Percentiles rank a stretch among this genome's conserved stretches.
phyloP scores from a whole-genome alignment of 2,329 filamentous ascomycete species.

The Thermoascus crustaceus region DNA sequence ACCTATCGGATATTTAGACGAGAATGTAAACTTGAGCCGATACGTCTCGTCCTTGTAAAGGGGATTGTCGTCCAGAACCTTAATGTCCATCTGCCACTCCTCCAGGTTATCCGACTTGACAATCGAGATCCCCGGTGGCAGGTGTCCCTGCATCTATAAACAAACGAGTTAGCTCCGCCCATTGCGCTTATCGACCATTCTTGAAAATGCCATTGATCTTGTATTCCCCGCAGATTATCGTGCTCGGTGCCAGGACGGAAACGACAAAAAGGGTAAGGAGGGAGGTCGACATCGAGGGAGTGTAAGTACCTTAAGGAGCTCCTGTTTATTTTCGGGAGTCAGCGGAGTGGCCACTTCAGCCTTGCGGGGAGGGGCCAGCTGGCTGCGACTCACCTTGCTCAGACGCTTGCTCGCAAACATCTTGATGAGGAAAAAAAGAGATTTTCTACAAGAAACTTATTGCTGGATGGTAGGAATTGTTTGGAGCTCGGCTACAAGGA shows the following conservation, averaged over 20 bases:
- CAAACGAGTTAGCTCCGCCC: background rate
- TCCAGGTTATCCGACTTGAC: conserved; percentile 74
- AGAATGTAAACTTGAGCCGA: conserved; percentile 81
- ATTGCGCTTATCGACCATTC: background rate
- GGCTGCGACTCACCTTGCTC: conserved; percentile 33
- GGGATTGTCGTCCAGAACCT: conserved; percentile 82
- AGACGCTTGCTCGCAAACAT: conserved; percentile 46
- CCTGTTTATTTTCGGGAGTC: conserved; percentile 28
- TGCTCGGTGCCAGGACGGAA: background rate
- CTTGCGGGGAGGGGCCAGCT: background rate
- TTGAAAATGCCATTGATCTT: too few species aligned
- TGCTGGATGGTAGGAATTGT: background rate
- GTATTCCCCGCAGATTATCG: background rate
- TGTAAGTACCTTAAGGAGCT: conserved; percentile 46
- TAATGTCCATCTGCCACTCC: conserved; percentile 88
- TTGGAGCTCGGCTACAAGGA: background rate
- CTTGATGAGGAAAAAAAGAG: conserved; percentile 4
- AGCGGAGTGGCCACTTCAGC: conserved; percentile 11
- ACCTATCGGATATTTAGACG: conserved; percentile 83
- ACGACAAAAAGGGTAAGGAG: background rate
- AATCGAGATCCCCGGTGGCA: conserved; percentile 64
- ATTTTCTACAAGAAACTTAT: background rate
- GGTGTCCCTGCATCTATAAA: conserved; percentile 47
- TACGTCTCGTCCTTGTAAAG: conserved; percentile 74
- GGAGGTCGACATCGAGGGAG: background rate